Evolutionary conservation across 768 basidiomycete species (phyloP), one percentile per base, ranked within the genome.

Genomic region (Hemileccinum rubropunctum): DNA sequence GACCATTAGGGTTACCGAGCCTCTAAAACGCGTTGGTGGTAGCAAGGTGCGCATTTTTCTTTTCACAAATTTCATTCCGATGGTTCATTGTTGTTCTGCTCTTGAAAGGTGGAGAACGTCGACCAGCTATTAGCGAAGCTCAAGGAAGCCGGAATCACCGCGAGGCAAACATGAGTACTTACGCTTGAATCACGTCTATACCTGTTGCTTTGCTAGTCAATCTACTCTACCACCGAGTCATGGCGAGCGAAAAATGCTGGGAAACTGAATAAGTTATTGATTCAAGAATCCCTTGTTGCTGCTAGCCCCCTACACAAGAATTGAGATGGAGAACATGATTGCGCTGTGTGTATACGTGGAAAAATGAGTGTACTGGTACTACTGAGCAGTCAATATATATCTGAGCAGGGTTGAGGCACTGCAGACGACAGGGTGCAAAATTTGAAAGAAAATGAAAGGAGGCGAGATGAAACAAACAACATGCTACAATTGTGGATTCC

Each of bases 51-150:
- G 75, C 36, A 3, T n/a, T 38, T 41, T 2, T 4, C 43, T 11
- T 21, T 13, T 41, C 45, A 0, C 21, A 27, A 41, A 9, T 38
- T n/a, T 39, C 41, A 1, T 53, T 48, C 18, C 34, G 10, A 28
- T 18, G 15, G 10, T 11, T 48, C 18, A 57, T 32, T 18, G 6
- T 28, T 17, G 14, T 28, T 20, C 17, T 23, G 11, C 12, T 34
- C 30, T 50, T 33, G 28, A 11, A 56, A 85, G 83, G 84, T 98
- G 36, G 82, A 78, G 47, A 86, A 72, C 42, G 95, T 98, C 0
- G 95, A 95, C 56, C 91, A 95, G 68, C 76, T 98, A 7, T 78
- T 98, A 4, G 81, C 76, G 20, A 95, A 88, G 74, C 78, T 99
- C 48, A 94, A 91, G 70, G 90, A 91, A 57, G 92, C 86, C 21